phyloP scores from a whole-genome alignment of 768 basidiomycete species.

The Suillus subluteus region DNA sequence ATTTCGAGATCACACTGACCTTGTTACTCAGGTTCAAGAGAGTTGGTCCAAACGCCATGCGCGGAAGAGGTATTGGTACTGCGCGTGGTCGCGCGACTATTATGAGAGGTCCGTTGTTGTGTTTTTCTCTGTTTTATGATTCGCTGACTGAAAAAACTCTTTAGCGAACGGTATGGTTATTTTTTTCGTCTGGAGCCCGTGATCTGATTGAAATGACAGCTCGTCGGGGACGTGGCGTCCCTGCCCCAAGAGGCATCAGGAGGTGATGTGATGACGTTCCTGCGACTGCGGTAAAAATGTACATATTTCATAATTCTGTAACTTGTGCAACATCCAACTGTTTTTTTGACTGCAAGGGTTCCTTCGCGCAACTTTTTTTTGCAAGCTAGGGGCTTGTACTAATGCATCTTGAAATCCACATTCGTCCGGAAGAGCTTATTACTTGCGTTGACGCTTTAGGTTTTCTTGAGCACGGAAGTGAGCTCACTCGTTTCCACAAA shows the following conservation, averaged over 20 bases:
- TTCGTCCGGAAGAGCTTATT: neutral
- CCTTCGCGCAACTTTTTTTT: neutral
- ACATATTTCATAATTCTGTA: conserved; percentile 18
- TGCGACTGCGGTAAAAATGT: conserved; percentile 12
- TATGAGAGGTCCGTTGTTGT: conserved; percentile 79
- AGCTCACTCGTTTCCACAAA: neutral
- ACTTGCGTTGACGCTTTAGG: neutral
- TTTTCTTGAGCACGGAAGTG: neutral
- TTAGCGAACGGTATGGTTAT: conserved; percentile 73
- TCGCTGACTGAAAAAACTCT: conserved; percentile 24
- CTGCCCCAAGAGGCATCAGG: conserved; percentile 77
- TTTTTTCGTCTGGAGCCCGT: conserved; percentile 8
- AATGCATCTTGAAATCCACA: too few species aligned
- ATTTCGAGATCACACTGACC: conserved; percentile 17
- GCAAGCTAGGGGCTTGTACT: neutral
- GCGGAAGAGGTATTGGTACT: conserved; percentile 98
- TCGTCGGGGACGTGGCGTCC: conserved; percentile 85
- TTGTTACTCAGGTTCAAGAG: conserved; percentile 85
- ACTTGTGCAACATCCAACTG: neutral
- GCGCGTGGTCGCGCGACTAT: conserved; percentile 98
- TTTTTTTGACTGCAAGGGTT: neutral
- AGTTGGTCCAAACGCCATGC: conserved; percentile 97
- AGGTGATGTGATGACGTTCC: conserved; percentile 48
- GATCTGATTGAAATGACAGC: conserved; percentile 47
- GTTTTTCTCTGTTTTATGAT: conserved; percentile 14